Base-by-base conservation (phyloP, 331 rosid species). In the Stylosanthes scabra region DNA sequence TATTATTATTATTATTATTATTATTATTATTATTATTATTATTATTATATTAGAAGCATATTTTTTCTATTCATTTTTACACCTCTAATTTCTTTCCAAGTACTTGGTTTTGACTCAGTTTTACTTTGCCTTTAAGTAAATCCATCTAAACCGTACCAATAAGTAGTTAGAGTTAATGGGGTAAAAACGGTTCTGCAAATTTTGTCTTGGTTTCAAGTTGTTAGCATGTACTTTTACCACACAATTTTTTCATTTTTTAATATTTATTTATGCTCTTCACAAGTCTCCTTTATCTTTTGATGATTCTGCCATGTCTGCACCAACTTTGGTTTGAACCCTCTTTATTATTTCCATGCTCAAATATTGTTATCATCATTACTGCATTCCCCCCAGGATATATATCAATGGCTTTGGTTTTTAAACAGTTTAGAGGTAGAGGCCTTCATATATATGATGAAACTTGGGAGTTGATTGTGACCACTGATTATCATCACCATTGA, bases 381-480 rank as follows among this genome's bases (percentile, higher is more conserved):
- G 51, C 63, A 58, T 69, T 46, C 28, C 42, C 81, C 63, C 79
- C 46, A 49, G 11, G 46, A 64, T 20, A 20, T 46, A 64, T n/a
- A n/a, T 46, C 60, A 69, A 68, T 63, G 75, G 74, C 20, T 68
- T 77, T 70, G 29, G 11, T 37, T 63, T 41, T 64, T 50, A 11
- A 5, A 8, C 62, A 15, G 71, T 31, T n/a, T n/a, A n/a, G n/a
- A n/a, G n/a, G 76, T 57, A 37, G 34, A 31, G 31, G 41, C 60
- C 34, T 65, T 69, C 34, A 61, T 34, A 63, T 31, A 31, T 31
- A 31, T 57, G n/a, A 46, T 54, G 72, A 64, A 84, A 73, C 82
- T 71, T 70, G 13, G 76, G 70, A 47, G 74, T 72, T 79, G 71
- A 78, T 85, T 69, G 84, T 77, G 83, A 83, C 85, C 76, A 75